Base-by-base conservation (phyloP, 306 rosid species). In the Acmispon strigosus region DNA sequence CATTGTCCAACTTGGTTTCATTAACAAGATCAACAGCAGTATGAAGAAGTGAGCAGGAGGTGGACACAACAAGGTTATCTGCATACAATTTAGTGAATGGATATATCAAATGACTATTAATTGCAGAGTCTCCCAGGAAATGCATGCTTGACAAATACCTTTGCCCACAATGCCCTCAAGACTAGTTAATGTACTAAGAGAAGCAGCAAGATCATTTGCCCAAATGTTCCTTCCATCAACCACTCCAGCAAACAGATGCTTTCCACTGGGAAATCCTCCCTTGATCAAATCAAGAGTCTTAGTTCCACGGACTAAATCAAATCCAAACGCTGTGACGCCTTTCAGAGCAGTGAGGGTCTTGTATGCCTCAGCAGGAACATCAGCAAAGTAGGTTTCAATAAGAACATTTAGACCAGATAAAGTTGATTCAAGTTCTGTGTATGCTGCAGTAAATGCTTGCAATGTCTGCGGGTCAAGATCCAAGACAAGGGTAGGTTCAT, bases 151-250 rank as follows among this genome's bases (percentile, higher is more conserved):
- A 62, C 34, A 45, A 29, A 68, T 65, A 89, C 97, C 97, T 87
- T 89, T 89, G 49, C 97, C 97, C 5, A 86, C 96, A 72, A 85
- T 61, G 67, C 85, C 79, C 80, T 81, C 90, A 22, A 91, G 82
- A 45, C 78, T 59, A 4, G 79, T 10, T 61, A 91, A 78, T 69
- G 80, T 75, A 17, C 51, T 45, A 27, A 91, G 81, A 66, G 97
- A 89, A 66, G 89, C 71, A 27, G 84, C 79, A 27, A 87, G 91
- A 64, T 89, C 89, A 60, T 87, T 91, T 62, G 97, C 97, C 97
- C 97, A 91, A 64, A 91, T 91, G 85, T 88, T 91, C 76, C 97
- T 88, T 76, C 97, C 97, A 84, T 91, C 97, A 66, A 91, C 97
- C 15, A 91, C 80, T 52, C 97, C 97, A 67, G 96, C 97, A 74